Percentiles rank a stretch among this genome's conserved stretches.
Conservation (phyloP, 192 early-diverging fungal species). For the Coemansia sp. region DNA sequence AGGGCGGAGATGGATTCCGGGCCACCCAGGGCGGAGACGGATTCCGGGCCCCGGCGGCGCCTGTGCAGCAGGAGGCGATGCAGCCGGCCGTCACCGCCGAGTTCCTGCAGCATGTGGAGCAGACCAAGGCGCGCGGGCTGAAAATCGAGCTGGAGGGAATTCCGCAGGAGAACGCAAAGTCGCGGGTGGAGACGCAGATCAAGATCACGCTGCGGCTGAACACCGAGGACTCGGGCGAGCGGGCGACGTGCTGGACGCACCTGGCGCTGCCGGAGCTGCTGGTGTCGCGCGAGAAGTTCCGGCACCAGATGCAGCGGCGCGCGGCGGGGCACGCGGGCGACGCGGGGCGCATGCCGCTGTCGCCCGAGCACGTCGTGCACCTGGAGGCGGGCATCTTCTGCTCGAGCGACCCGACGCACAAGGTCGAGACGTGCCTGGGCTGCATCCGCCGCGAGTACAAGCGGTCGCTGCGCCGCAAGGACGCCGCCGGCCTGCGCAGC, state of each 20-base stretch:
- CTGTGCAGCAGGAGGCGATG: background rate
- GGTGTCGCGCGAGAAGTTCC: slow-evolving; percentile 77
- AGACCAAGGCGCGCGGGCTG: slow-evolving; percentile 43
- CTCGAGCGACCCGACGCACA: slow-evolving; percentile 74
- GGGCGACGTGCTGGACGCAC: slow-evolving; percentile 79
- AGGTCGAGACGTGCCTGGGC: slow-evolving; percentile 78
- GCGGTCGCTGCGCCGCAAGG: slow-evolving; percentile 65
- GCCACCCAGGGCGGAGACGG: background rate
- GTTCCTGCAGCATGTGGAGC: slow-evolving; percentile 36
- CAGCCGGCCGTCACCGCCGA: slow-evolving; percentile 25
- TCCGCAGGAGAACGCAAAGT: slow-evolving; percentile 68
- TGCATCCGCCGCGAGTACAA: slow-evolving; percentile 86
- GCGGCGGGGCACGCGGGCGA: background rate
- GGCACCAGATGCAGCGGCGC: slow-evolving; percentile 47
- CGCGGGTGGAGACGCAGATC: slow-evolving; percentile 94
- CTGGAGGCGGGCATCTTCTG: slow-evolving; percentile 88
- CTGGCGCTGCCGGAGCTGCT: slow-evolving; percentile 82
- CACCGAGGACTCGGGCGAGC: slow-evolving; percentile 64
- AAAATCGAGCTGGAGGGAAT: slow-evolving; percentile 48
- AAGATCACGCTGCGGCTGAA: slow-evolving; percentile 87
- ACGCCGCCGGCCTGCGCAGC: slow-evolving; percentile 37
- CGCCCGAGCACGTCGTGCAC: slow-evolving; percentile 61
- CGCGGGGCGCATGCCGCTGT: slow-evolving; percentile 44
- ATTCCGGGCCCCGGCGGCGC: background rate
- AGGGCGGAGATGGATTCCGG: background rate